These are phyloP conservation scores for Cladosporium halotolerans DNA, from an alignment of 2,329 filamentous ascomycete species.

Conservation along the genomic window DNA sequence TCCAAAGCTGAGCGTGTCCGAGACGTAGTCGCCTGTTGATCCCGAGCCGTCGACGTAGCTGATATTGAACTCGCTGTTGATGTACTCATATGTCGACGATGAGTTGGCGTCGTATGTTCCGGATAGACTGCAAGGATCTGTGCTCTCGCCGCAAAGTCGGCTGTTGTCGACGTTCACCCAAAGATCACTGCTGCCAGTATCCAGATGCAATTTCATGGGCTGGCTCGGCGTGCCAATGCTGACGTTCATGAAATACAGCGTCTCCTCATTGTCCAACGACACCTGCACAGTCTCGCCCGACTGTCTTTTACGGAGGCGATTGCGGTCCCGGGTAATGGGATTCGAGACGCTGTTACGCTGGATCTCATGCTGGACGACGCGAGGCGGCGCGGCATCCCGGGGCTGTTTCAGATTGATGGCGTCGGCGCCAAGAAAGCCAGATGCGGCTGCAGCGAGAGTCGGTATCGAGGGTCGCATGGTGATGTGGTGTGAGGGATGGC, in stretches of 20 bases:
- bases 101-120: constrained; percentile 64
- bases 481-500: background rate
- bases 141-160: constrained; percentile 45
- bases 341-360: constrained; percentile 42
- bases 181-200: constrained; percentile 58
- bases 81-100: constrained; percentile 69
- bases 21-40: constrained; percentile 72
- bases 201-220: constrained; percentile 50
- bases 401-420: constrained; percentile 27
- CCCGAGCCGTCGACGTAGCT: constrained; percentile 77
- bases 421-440: constrained; percentile 17
- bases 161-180: constrained; percentile 63
- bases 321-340: constrained; percentile 34
- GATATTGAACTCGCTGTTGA: constrained; percentile 77
- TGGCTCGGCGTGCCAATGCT: constrained; percentile 54
- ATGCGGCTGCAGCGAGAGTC: constrained; percentile 23
- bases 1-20: constrained; percentile 62
- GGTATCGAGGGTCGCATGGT: constrained; percentile 21
- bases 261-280: constrained; percentile 52
- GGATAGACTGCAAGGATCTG: constrained; percentile 50
- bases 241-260: constrained; percentile 54
- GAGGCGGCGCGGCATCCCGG: constrained; percentile 29
- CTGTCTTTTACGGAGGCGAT: constrained; percentile 40
- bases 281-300: constrained; percentile 37
- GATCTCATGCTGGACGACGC: constrained; percentile 46